A percentile compares a stretch with the other conserved stretches of the same genome.
Conservation (phyloP, 2,329 filamentous ascomycete genomes). For the Aureobasidium leucospermi region DNA sequence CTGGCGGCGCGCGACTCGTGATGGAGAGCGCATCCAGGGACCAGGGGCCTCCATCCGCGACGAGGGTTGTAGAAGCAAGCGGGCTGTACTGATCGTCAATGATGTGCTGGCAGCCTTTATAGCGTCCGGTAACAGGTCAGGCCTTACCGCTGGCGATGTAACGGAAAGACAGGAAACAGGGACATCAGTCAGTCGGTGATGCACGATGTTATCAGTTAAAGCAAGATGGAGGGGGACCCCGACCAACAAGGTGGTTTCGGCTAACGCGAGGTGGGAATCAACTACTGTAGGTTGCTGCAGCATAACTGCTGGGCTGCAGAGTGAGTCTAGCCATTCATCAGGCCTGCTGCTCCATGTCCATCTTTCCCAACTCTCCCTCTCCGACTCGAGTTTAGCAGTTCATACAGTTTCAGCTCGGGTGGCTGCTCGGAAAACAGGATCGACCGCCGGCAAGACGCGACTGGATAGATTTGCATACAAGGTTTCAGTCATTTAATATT, state of each 20-base stretch:
- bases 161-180: not conserved
- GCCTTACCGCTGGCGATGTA: not conserved
- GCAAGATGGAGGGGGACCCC: not conserved
- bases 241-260: not conserved
- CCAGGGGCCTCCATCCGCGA: not conserved
- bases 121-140: not conserved
- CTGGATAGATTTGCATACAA: not conserved
- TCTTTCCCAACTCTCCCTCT: not conserved
- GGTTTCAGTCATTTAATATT: conserved; percentile 3
- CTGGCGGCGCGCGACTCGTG: conserved; percentile 2
- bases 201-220: conserved; percentile 2
- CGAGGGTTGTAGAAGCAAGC: not conserved
- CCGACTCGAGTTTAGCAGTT: conserved; percentile 1
- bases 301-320: not conserved
- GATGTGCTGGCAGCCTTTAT: conserved; percentile 4
- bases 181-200: not conserved
- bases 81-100: conserved; percentile 2
- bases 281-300: not conserved
- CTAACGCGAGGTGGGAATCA: not conserved
- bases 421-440: conserved; percentile 12
- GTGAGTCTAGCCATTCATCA: not conserved
- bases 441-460: not conserved
- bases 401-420: conserved; percentile 3
- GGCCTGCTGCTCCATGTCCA: not conserved
- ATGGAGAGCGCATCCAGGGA: not conserved